Evolutionary conservation across 495 filamentous ascomycete genomes (phyloP), one percentile per base, ranked within the genome.

Genomic region (Venustampulla echinocandica): DNA sequence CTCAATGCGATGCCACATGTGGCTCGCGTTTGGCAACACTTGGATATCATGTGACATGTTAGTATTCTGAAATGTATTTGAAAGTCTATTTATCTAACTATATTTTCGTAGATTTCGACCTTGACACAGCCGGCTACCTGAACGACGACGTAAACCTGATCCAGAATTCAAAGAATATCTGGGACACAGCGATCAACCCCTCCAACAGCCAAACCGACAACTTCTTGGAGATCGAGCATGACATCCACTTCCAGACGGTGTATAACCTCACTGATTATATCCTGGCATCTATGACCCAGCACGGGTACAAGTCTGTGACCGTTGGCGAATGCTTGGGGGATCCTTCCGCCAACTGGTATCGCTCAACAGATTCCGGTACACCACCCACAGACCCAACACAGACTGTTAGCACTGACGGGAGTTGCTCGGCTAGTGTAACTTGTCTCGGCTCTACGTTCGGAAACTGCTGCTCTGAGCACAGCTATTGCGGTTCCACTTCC

Each of bases 101-200:
- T 14, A 9, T 10, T 65, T 75, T 7, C n/a, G n/a, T 23, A 47
- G 76, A 85, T 53, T 88, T 87, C 55, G 76, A 90, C 49, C 68
- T 93, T 22, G 86, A 93, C 61, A 93, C 87, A 0, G 77, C 79
- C 7, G 86, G 88, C 46, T 93, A 84, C 50, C 67, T 81, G 20
- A 73, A 90, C 44, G 76, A 79, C 46, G 65, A 62, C 23, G 69
- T 79, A 0, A 56, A 54, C 1, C 46, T 69, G 47, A 88, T 89
- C 46, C 81, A 87, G 52, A 73, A 64, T 9, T 80, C 81, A 50
- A 87, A 88, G 63, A 74, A 86, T 54, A 84, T 80, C 48, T 87
- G 82, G 61, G 74, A 80, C 50, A 64, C 71, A 1, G 70, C 71
- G 15, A 63, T 85, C 23, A 67, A 66, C 20, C 54, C 62, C 14